phyloP scores from a whole-genome alignment of 305 asterid species.

The Fraxinus angustifolia region DNA sequence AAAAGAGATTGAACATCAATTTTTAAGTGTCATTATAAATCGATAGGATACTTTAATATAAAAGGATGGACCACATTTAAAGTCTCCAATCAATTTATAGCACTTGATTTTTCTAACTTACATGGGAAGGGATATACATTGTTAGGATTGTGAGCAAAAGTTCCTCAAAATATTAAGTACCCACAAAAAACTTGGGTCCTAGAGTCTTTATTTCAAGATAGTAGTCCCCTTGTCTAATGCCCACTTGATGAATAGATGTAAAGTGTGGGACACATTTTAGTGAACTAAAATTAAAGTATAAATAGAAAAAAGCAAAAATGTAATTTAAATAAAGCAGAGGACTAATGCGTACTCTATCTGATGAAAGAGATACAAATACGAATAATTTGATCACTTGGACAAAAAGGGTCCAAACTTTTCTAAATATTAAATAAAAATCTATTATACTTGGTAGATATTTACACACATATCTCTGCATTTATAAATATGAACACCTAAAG shows the following conservation, averaged over 20 bases:
- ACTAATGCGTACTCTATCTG: background rate
- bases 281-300: background rate
- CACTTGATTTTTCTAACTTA: background rate
- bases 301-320: background rate
- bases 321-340: background rate
- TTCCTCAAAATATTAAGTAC: background rate
- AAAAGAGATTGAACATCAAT: background rate
- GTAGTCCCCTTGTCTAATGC: background rate
- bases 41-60: no score
- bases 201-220: background rate
- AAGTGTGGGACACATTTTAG: background rate
- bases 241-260: background rate
- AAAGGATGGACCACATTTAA: background rate
- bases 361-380: background rate
- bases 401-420: background rate
- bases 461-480: background rate
- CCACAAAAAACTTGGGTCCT: background rate
- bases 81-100: background rate
- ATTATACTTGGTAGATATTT: background rate
- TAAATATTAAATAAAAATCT: background rate
- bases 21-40: background rate
- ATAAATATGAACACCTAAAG: background rate
- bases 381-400: background rate
- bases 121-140: background rate
- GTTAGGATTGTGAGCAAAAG: background rate